Percentiles rank a stretch among this genome's conserved stretches.
Conservation (phyloP, 1,139 yeast genomes). For the Kodamaea fungicola region DNA sequence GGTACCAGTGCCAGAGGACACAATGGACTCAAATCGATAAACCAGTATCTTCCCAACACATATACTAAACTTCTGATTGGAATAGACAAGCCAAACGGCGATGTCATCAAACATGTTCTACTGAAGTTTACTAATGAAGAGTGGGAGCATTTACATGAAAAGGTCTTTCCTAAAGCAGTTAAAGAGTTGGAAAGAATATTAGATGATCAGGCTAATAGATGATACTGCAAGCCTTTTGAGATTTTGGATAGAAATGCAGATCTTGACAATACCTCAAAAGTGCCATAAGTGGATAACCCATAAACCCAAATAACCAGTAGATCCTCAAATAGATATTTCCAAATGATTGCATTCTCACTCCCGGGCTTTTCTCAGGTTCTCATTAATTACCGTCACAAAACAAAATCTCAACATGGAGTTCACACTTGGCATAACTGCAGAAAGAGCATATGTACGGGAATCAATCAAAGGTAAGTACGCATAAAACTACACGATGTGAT, state of each 20-base stretch:
- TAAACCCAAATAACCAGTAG: no score
- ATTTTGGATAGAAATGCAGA: no score
- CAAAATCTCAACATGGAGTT: conserved; percentile 29
- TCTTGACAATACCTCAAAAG: no score
- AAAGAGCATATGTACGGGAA: conserved; percentile 42
- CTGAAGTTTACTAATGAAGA: conserved; percentile 41
- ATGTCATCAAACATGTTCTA: conserved; percentile 64
- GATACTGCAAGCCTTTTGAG: no score
- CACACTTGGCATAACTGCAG: conserved; percentile 36
- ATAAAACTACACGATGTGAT: not conserved
- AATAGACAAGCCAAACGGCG: conserved; percentile 57
- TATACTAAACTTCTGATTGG: conserved; percentile 66
- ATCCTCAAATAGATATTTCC: no score
- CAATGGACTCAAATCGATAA: conserved; percentile 68
- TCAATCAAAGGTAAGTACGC: conserved; percentile 42
- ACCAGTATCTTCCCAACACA: conserved; percentile 35
- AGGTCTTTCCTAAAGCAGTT: conserved; percentile 38
- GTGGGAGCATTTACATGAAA: conserved; percentile 25
- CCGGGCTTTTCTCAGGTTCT: no score
- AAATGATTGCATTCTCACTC: no score
- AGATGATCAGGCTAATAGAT: not conserved
- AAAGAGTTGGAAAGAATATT: conserved; percentile 24
- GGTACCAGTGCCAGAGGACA: conserved; percentile 71
- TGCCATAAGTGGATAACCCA: no score
- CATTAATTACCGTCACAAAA: no score